Evolutionary conservation across 345 rosid species (phyloP), one percentile per base, ranked within the genome.

Genomic region (Brassica cretica): DNA sequence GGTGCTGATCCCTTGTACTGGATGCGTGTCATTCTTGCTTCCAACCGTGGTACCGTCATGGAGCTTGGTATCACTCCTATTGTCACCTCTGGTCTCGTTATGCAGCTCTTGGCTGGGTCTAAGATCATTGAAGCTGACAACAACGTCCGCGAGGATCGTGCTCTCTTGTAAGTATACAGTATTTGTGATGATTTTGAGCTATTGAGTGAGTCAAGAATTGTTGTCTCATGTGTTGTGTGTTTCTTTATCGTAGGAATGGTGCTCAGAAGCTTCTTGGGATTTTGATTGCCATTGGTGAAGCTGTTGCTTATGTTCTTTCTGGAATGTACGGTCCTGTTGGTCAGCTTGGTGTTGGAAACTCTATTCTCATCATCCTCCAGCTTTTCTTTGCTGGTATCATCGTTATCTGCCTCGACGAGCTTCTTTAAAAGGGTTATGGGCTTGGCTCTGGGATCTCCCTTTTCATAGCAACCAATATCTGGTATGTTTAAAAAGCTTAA

Each of bases 11-110:
- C 94, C 0, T 87, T 89, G 77, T 89, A 89, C 69, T 89, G 94
- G 92, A 87, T 89, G 92, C 89, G 94, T 78, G 94, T 88, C 39
- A 89, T 89, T 75, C 90, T 89, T 62, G 94, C 94, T 0, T 89
- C 94, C 0, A 89, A 82, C 78, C 90, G 94, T 64, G 94, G 94
- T 11, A 89, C 92, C n/a, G 94, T 90, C 10, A 90, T 90, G 92
- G 94, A 90, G 80, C 94, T 90, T 7, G 94, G 94, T 56, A 90
- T 90, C 80, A 90, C 94, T 16, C 94, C 94, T 14, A 90, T 90
- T 53, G 92, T 90, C 41, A 90, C 94, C 0, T 90, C 94, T 84
- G 94, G 94, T 24, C 72, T 90, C 29, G 94, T 90, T 8, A 88
- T 90, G 90, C 94, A 90, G 59, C 90, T 90, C 66, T 85, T 90